Base-by-base conservation (phyloP, 495 filamentous ascomycete species). In the Penicillium flavigenum region DNA sequence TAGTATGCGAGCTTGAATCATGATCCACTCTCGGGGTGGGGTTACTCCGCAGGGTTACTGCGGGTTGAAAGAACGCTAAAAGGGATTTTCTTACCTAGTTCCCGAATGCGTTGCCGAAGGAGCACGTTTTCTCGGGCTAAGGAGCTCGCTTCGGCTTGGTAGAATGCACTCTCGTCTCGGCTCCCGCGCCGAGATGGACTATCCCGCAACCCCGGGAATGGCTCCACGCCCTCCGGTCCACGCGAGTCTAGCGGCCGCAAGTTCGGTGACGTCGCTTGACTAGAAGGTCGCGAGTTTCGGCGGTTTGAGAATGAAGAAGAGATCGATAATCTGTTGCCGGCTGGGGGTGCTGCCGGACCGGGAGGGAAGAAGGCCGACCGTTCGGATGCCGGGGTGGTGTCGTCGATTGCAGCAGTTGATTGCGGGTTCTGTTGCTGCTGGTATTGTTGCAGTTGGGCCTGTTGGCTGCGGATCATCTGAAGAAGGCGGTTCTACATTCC, bases 61-160 rank as follows among this genome's bases (percentile, higher is more conserved):
- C 5, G 24, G 19, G 27, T 11, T 39, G 16, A 50, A 51, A 50
- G 47, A 27, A 11, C 14, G 17, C 19, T 47, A 53, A 32, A 22
- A 12, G n/a, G 24, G 17, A 50, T 14, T 43, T 9, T 38, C 73
- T 65, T 65, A 77, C 74, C 74, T 55, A 98, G 76, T 66, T 96
- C 93, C 36, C 90, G 83, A 47, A 96, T 91, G 48, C 94, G 82
- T 65, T 86, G 81, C 51, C 86, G 86, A 54, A 98, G 76, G 88
- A 98, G 95, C 70, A 95, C 89, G 65, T 98, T 98, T 76, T 98
- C 94, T 43, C 94, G 79, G 19, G 83, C 80, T 59, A 98, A 75
- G 76, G 85, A 93, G 62, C 90, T 85, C 3, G 90, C 92, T 73
- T 98, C 94, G 3, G 92, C 90, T 69, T 96, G 91, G 60, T 96